These are phyloP conservation scores for Urostyla sp. DNA, from an alignment of 73 alveolate species.

Conservation along the genomic window DNA sequence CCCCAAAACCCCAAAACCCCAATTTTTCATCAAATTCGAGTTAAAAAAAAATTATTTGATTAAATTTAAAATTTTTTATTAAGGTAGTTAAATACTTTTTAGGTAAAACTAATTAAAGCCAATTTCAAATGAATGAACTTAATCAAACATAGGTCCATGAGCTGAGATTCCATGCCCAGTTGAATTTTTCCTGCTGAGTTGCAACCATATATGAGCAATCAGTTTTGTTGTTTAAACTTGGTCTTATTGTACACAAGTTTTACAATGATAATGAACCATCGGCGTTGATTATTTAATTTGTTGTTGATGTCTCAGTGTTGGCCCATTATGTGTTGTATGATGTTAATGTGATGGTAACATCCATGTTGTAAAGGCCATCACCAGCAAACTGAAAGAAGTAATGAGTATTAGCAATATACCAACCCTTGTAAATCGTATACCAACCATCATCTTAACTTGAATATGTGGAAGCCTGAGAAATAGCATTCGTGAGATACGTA, in stretches of 20 bases:
- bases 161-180: conserved; percentile 12
- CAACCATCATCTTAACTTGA: conserved; percentile 39
- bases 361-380: conserved; percentile 12
- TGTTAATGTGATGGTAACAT: conserved; percentile 21
- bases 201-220: conserved; percentile 39
- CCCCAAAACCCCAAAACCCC: conserved; percentile 3
- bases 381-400: conserved; percentile 40
- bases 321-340: no score
- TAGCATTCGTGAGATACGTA: not conserved
- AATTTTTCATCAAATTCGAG: not conserved
- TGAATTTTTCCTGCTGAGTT: conserved; percentile 24
- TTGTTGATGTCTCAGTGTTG: no score
- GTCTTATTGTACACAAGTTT: conserved; percentile 10
- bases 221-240: conserved; percentile 14
- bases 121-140: not conserved
- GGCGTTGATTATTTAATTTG: conserved; percentile 13
- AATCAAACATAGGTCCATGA: conserved; percentile 51
- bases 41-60: no score
- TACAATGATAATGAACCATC: conserved; percentile 27
- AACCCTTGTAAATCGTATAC: conserved; percentile 25
- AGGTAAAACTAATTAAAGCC: not conserved
- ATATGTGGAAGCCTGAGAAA: no score
- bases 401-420: not conserved
- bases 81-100: not conserved
- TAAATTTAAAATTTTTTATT: no score